Base-by-base conservation (phyloP, 2,329 filamentous ascomycete species). In the Alternaria atra region DNA sequence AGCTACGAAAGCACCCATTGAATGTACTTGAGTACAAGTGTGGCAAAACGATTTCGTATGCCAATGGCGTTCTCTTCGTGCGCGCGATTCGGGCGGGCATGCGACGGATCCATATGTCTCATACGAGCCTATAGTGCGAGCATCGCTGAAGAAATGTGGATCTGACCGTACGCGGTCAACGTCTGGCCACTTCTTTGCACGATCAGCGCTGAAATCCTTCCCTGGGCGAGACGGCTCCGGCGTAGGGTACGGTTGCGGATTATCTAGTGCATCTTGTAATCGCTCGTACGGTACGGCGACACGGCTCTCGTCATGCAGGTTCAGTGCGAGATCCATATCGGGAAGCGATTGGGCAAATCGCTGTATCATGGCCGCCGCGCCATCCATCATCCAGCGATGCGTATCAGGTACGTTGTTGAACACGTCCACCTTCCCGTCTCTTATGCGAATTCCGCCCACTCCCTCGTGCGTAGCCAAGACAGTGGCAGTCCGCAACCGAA, bases 41-140 rank as follows among this genome's bases (percentile, higher is more conserved):
- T 85, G 80, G 74, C 92, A 94, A 52, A 92, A 84, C 35, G 85
- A 83, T 55, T 84, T 84, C 25, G 86, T 84, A 64, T 91, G 85
- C 88, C 89, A 91, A 60, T 87, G 82, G 12, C 86, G 83, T 8
- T 84, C 83, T 13, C 81, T 84, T 27, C 89, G 85, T 3, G 86
- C 85, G 12, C 82, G 84, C 1, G 91, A 91, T 0, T 82, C 82
- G 2, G 87, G 84, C 0, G 89, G 84, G 68, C 92, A 95, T 13
- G 87, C 84, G 65, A 82, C 67, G 1, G 75, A 79, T 42, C 80
- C 82, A 46, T 78, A 80, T 2, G 77, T 74, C 48, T 80, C 73
- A 62, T 81, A 83, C 0, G 75, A 80, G 0, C 73, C 73, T 25
- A 79, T 78, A 54, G 74, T 76, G 3, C 77, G 77, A 20, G 74